These are phyloP conservation scores for Neospermospora avenae DNA, from an alignment of 2,329 filamentous ascomycete species.

Conservation along the genomic window DNA sequence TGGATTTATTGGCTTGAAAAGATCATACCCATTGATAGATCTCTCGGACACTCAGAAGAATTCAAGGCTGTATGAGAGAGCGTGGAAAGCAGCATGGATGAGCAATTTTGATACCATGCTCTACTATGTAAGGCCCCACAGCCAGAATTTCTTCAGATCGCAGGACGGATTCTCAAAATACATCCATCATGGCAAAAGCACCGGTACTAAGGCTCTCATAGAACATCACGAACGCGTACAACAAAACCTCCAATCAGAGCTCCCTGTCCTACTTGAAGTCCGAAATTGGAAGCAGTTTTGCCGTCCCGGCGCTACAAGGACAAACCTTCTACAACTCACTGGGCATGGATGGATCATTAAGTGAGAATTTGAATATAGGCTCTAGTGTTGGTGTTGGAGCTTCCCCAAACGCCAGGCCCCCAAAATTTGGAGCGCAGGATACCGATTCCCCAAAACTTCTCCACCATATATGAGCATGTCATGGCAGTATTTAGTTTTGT, in stretches of 20 bases:
- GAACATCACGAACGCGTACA: constrained; percentile 13
- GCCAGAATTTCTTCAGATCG: neutral
- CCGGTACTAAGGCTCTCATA: constrained; percentile 35
- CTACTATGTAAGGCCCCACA: constrained; percentile 16
- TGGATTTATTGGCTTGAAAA: constrained; percentile 41
- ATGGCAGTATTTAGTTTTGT: neutral
- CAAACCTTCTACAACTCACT: constrained; percentile 7
- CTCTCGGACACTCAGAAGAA: constrained; percentile 35
- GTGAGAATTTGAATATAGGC: constrained; percentile 11
- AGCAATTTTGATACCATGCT: constrained; percentile 41
- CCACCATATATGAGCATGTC: constrained; percentile 6
- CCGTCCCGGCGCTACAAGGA: constrained; percentile 18
- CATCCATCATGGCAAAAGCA: neutral
- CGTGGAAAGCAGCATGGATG: constrained; percentile 43
- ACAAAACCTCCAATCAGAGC: constrained; percentile 7
- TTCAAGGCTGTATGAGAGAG: constrained; percentile 39
- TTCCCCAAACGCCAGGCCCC: constrained; percentile 12
- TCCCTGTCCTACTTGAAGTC: constrained; percentile 40
- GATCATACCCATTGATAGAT: constrained; percentile 35
- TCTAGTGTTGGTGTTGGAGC: neutral
- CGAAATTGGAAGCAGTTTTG: constrained; percentile 36
- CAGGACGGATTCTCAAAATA: neutral
- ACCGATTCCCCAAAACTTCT: constrained; percentile 31
- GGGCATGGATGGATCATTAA: constrained; percentile 7
- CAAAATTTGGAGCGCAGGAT: constrained; percentile 33